Evolutionary conservation across 2,329 filamentous ascomycete genomes (phyloP), one percentile per base, ranked within the genome.

Genomic region (Teratosphaeria destructans): DNA sequence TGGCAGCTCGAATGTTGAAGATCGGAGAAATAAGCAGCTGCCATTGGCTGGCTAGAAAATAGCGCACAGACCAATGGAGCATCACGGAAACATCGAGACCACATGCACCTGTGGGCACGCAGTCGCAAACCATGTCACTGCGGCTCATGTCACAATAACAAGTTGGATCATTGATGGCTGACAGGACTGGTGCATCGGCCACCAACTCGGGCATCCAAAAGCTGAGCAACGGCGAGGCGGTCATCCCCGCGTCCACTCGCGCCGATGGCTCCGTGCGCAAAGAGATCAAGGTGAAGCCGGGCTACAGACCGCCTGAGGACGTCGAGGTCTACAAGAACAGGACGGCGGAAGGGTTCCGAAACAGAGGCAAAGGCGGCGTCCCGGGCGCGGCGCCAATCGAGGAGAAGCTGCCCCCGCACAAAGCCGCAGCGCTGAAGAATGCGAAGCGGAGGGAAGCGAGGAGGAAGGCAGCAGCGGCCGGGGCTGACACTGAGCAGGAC

Each of bases 281-380:
- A 71, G 93, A 96, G 70, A 97, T 97, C 72, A 90, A 90, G 70
- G 90, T 99, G 62, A 85, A 90, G 34, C 93, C 94, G 0, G 95
- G 94, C 58, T 99, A 96, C 76, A 86, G 86, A 37, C 95, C 94
- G 1, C 90, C 92, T 0, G 94, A 99, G 76, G 94, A 99, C 75
- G 87, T 97, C 64, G 91, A 96, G 71, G 81, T 96, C 54, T 99
- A 99, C 82, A 95, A 91, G 78, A 96, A 95, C 75, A 86, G 89
- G 60, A 91, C 87, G 1, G 92, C 92, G 56, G 88, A 94, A 72
- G 85, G 84, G 56, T 96, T 89, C 77, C 90, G 90, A 71, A 90
- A 84, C 66, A 85, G 90, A 57, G 84, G 83, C 29, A 85, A 83
- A 60, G 77, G 74, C 60, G 87, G 83, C 26, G 82, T 96, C 4